These are phyloP conservation scores for Umbilicus rupestris DNA, from an alignment of 164 flowering plant genomes.

Conservation along the genomic window DNA sequence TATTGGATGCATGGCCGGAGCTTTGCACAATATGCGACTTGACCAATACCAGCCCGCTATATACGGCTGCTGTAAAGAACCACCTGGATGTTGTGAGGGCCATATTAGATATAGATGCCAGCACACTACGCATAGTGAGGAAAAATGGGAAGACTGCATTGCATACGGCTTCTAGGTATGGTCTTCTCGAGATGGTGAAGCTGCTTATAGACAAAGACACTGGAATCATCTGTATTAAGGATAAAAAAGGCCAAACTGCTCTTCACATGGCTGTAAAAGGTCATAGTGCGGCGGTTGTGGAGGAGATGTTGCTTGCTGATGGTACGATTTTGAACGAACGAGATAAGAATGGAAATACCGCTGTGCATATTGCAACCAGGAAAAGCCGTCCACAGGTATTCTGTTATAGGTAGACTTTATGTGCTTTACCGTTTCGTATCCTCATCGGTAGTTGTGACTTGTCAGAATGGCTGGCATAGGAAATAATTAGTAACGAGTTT, in stretches of 20 bases:
- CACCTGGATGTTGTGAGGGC: slow-evolving; percentile 84
- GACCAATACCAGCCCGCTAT: slow-evolving; percentile 81
- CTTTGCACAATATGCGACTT: slow-evolving; percentile 61
- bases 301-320: slow-evolving; percentile 67
- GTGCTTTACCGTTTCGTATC: neutral
- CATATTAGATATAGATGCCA: slow-evolving; percentile 67
- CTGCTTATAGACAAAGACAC: slow-evolving; percentile 62
- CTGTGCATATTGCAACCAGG: slow-evolving; percentile 83
- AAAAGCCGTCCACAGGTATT: slow-evolving; percentile 75
- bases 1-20: slow-evolving; percentile 71
- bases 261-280: slow-evolving; percentile 99
- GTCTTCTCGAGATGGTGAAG: slow-evolving; percentile 43
- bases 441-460: neutral
- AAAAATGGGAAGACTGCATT: slow-evolving; percentile 95
- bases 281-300: slow-evolving; percentile 48
- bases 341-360: slow-evolving; percentile 93
- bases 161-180: slow-evolving; percentile 76
- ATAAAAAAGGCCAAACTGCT: slow-evolving; percentile 97
- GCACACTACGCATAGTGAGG: slow-evolving; percentile 55
- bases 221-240: slow-evolving; percentile 67
- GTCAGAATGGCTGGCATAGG: no score
- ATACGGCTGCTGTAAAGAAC: slow-evolving; percentile 67
- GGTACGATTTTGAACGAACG: slow-evolving; percentile 60
- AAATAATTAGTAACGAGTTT: no score
- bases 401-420: neutral